Percentiles rank a stretch among this genome's conserved stretches.
Conservation (phyloP, 2,329 filamentous ascomycete genomes). For the Apiospora marii region DNA sequence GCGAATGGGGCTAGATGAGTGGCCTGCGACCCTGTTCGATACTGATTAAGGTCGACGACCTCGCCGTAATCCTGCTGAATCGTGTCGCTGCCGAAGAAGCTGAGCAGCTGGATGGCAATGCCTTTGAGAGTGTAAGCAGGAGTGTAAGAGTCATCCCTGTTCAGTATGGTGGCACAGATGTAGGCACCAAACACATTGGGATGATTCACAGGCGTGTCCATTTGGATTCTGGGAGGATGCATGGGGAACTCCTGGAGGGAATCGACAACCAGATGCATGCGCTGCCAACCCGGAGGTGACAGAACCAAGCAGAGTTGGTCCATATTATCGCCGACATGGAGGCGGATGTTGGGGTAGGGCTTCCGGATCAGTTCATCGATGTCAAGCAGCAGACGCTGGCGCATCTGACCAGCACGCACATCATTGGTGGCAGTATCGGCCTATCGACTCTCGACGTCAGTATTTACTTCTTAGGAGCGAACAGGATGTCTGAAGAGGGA, state of each 20-base stretch:
- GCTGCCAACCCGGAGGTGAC: constrained; percentile 46
- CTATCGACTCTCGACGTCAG: too few relatives aligned
- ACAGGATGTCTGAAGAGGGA: too few relatives aligned
- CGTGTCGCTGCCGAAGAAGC: constrained; percentile 57
- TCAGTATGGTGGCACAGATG: constrained; percentile 57
- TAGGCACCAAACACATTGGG: constrained; percentile 54
- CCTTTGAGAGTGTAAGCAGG: constrained; percentile 59
- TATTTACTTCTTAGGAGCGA: too few relatives aligned
- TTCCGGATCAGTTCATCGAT: constrained; percentile 53
- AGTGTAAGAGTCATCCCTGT: constrained; percentile 51
- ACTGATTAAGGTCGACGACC: constrained; percentile 36
- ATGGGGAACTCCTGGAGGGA: constrained; percentile 50
- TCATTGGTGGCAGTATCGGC: background rate
- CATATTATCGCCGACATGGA: constrained; percentile 49
- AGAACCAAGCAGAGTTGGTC: constrained; percentile 52
- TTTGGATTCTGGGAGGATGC: constrained; percentile 46
- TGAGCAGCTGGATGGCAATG: constrained; percentile 59
- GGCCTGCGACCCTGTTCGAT: constrained; percentile 23
- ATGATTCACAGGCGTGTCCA: constrained; percentile 51
- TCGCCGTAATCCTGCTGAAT: constrained; percentile 49
- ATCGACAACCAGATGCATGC: constrained; percentile 51
- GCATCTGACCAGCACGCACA: background rate
- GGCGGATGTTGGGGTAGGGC: constrained; percentile 55
- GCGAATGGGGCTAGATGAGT: background rate
- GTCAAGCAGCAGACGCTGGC: constrained; percentile 49